These are phyloP conservation scores for Rhodamnia argentea DNA, from an alignment of 345 rosid species.

Conservation along the genomic window DNA sequence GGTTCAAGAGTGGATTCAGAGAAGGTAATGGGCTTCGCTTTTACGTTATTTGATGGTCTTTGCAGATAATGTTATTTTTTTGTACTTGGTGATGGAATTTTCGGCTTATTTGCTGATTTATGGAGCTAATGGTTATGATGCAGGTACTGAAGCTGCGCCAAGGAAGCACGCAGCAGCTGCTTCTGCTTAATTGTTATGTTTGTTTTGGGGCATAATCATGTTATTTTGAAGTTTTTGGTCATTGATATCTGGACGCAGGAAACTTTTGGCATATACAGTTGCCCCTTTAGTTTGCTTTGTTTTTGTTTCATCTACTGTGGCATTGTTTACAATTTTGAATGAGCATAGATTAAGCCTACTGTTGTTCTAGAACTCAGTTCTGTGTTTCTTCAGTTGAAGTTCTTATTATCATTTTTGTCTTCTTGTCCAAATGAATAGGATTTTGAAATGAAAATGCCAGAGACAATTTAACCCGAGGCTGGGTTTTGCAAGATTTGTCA, in stretches of 20 bases:
- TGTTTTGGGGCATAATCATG: constrained; percentile 5
- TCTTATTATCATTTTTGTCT: background rate
- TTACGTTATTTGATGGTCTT: background rate
- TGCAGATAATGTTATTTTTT: background rate
- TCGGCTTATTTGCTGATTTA: background rate
- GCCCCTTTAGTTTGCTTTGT: background rate
- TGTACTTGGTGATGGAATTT: background rate
- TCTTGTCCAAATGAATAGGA: background rate
- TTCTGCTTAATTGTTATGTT: background rate
- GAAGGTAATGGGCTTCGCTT: constrained; percentile 33
- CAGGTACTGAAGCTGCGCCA: constrained; percentile 14
- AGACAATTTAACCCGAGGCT: background rate
- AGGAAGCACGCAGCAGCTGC: constrained; percentile 11
- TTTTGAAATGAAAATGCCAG: background rate
- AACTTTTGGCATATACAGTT: background rate
- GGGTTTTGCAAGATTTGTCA: background rate
- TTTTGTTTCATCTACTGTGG: background rate
- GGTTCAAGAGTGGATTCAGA: constrained; percentile 92
- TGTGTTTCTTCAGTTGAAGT: background rate
- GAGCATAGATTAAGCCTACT: background rate
- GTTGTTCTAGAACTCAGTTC: background rate
- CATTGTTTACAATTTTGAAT: background rate
- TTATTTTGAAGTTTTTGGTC: background rate
- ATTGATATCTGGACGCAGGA: background rate
- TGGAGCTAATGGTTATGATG: background rate